These are phyloP conservation scores for Heliamphora pulchella DNA, from an alignment of 179 eudicot species.

Conservation along the genomic window DNA sequence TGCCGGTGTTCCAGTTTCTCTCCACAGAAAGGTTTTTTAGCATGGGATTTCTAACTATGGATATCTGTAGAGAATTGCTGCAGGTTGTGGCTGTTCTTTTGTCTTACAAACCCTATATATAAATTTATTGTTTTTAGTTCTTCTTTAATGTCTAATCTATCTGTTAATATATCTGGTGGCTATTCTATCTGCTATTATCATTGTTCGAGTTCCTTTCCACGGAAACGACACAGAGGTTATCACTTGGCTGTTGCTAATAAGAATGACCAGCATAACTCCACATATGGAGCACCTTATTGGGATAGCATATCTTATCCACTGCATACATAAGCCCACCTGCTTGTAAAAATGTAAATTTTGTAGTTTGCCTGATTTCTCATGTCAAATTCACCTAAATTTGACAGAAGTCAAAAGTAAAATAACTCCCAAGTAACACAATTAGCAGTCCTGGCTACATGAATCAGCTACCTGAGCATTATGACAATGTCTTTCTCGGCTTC, in stretches of 20 bases:
- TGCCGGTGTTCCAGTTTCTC: conserved; percentile 71
- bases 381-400: not conserved
- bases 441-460: not conserved
- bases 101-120: not conserved
- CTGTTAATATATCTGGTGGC: not conserved
- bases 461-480: not conserved
- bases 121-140: not conserved
- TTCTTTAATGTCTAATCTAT: not conserved
- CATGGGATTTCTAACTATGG: conserved; percentile 55
- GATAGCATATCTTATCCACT: too few relatives aligned
- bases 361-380: not conserved
- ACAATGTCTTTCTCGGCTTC: not conserved
- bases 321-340: not conserved
- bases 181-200: too few relatives aligned
- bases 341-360: conserved; percentile 9
- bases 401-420: not conserved
- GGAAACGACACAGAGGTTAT: not conserved
- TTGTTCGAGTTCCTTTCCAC: not conserved
- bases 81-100: conserved; percentile 47
- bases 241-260: not conserved
- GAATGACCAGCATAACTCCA: not conserved
- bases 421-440: not conserved
- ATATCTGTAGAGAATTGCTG: conserved; percentile 67
- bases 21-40: conserved; percentile 59
- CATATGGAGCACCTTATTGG: not conserved